These are phyloP conservation scores for Eucalyptus albens DNA, from an alignment of 345 rosid species.

Conservation along the genomic window DNA sequence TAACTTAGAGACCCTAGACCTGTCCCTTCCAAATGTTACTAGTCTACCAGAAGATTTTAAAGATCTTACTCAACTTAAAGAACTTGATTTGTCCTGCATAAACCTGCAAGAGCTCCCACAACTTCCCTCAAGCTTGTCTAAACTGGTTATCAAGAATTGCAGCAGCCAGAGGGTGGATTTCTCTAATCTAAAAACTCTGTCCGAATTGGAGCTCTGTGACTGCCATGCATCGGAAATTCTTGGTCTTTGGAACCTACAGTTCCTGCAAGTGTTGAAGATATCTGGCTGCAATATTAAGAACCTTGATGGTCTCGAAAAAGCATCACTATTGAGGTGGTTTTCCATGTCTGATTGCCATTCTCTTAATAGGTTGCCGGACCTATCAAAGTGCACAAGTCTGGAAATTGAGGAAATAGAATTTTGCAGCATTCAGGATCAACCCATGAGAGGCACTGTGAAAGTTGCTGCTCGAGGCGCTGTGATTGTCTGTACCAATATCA, in stretches of 20 bases:
- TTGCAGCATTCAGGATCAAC: not conserved
- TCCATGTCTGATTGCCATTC: rapidly evolving
- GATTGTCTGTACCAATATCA: rapidly evolving
- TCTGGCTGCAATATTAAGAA: not conserved
- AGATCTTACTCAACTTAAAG: not conserved
- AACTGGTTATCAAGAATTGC: not conserved
- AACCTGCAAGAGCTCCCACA: not conserved
- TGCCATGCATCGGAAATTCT: not conserved
- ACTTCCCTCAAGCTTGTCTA: not conserved
- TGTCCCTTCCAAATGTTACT: not conserved
- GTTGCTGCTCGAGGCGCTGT: not conserved
- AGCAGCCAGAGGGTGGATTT: not conserved
- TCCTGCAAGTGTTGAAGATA: not conserved
- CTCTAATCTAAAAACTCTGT: not conserved
- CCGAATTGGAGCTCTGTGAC: not conserved
- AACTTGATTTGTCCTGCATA: not conserved
- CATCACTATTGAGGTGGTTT: not conserved
- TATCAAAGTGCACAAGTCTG: not conserved
- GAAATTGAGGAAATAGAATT: not conserved
- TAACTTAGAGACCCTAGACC: not conserved
- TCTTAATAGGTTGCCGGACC: not conserved
- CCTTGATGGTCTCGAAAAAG: not conserved
- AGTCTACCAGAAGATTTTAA: not conserved
- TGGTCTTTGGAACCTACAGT: not conserved
- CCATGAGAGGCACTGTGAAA: rapidly evolving